Evolutionary conservation across 2,329 filamentous ascomycete species (phyloP), one percentile per base, ranked within the genome.

Genomic region (Penicillium nordicum): DNA sequence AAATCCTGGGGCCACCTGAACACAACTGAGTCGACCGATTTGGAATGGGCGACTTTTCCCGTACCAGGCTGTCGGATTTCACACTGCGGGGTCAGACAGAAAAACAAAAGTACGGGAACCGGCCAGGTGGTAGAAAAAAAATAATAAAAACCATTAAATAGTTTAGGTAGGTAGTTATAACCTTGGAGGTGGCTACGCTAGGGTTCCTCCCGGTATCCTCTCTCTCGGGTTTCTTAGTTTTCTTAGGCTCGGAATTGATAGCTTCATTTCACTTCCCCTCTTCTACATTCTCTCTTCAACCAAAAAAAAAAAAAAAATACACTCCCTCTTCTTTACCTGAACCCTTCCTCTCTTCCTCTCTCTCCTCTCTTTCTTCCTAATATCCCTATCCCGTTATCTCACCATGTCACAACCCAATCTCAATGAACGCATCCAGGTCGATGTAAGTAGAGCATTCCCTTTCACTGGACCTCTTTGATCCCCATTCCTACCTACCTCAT

Each of bases 361-460:
- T 42, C 46, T 37, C 55, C 30, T 38, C 23, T 50, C 45, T 42
- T 45, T 45, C 36, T 23, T 34, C 29, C 25, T 37, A 30, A 5
- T 25, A 34, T 41, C 16, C 30, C 47, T 48, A 42, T 21, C 53
- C 30, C 23, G n/a, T 43, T 29, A 56, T 36, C 21, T 43, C 10
- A 12, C 18, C 51, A 71, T 72, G 69, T 60, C 67, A 52, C 66
- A 63, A 16, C 69, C 69, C 42, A 69, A 70, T 50, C 56, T 61
- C 27, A 40, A 69, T 38, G 69, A 72, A 56, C 63, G 63, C 36
- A 73, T 73, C n/a, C 67, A 68, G 48, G 57, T 72, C 43, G 70
- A 73, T 65, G 70, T 73, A 67, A 67, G 70, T 40, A 29, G n/a
- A 34, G 16, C 10, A 29, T 40, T 29, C 12, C 16, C 9, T 34